Conservation (phyloP, 2,329 filamentous ascomycete species). For the Canariomyces notabilis region DNA sequence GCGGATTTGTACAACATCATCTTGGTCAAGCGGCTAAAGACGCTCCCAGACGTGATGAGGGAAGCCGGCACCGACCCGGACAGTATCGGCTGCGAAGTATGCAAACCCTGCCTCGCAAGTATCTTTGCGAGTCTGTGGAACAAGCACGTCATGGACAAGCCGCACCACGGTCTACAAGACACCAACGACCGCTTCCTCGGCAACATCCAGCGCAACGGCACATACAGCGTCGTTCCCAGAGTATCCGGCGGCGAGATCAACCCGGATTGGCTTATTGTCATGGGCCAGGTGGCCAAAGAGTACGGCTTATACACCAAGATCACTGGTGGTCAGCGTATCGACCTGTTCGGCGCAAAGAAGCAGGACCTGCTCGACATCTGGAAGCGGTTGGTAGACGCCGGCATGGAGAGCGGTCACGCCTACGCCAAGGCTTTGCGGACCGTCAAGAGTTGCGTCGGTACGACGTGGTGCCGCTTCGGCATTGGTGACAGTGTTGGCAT, state of each 20-base stretch:
- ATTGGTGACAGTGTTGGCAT: conserved; percentile 88
- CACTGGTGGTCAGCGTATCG: conserved; percentile 85
- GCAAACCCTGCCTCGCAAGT: conserved; percentile 76
- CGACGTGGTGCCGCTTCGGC: conserved; percentile 85
- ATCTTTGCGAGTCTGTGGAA: conserved; percentile 83
- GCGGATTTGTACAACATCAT: conserved; percentile 88
- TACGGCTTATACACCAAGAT: conserved; percentile 87
- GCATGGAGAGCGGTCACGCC: conserved; percentile 86
- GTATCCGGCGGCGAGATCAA: conserved; percentile 84
- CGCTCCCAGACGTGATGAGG: conserved; percentile 71
- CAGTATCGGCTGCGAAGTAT: conserved; percentile 78
- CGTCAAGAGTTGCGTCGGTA: conserved; percentile 88
- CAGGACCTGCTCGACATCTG: conserved; percentile 80
- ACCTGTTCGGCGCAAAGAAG: conserved; percentile 88
- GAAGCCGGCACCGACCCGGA: conserved; percentile 65
- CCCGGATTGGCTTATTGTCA: conserved; percentile 75
- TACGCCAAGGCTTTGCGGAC: conserved; percentile 87
- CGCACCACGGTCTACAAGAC: conserved; percentile 70
- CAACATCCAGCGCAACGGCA: conserved; percentile 89
- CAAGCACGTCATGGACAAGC: conserved; percentile 69
- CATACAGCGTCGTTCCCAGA: conserved; percentile 81
- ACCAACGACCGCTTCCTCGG: conserved; percentile 85
- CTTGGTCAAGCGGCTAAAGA: conserved; percentile 71
- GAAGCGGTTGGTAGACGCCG: conserved; percentile 72
- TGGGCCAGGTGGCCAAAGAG: conserved; percentile 78